Evolutionary conservation across 2,329 filamentous ascomycete genomes (phyloP).

Genomic region (Pochonia chlamydosporia): DNA sequence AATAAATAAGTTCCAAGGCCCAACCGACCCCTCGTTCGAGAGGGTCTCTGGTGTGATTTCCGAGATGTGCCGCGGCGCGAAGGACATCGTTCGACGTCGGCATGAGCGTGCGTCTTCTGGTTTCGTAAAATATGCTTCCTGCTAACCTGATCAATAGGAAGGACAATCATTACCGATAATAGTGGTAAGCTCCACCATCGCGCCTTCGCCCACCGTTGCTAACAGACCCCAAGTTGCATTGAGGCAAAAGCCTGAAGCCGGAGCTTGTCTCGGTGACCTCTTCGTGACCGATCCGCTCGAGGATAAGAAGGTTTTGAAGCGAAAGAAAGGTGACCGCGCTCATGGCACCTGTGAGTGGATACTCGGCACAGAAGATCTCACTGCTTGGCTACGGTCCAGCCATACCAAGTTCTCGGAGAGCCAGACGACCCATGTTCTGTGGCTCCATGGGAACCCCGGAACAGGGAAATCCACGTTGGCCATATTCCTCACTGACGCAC

Average conservation of each 20-base stretch:
- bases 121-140: no score
- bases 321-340: slow-evolving; percentile 15
- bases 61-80: slow-evolving; percentile 2
- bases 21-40: slow-evolving; percentile 5
- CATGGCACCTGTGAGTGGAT: slow-evolving; percentile 16
- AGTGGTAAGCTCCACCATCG: no score
- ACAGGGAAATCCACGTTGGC: no score
- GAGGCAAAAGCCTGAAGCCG: slow-evolving; percentile 6
- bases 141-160: no score
- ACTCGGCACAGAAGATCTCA: slow-evolving; percentile 11
- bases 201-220: no score
- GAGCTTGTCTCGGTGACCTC: slow-evolving; percentile 12
- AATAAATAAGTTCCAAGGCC: slow-evolving; percentile 8
- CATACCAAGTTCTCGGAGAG: background rate
- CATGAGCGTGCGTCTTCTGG: no score
- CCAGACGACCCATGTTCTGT: slow-evolving; percentile 7
- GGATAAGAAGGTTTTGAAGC: slow-evolving; percentile 13
- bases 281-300: no score
- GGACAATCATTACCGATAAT: no score
- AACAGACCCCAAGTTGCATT: background rate
- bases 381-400: slow-evolving; percentile 11
- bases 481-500: slow-evolving; percentile 17
- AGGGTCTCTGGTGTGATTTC: slow-evolving; percentile 5
- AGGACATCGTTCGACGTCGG: no score
- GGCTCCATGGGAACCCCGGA: no score